Percentiles rank a stretch among this genome's conserved stretches.
These are phyloP conservation scores for Clarireedia hainanense DNA, from an alignment of 2,329 filamentous ascomycete genomes.

Conservation along the genomic window DNA sequence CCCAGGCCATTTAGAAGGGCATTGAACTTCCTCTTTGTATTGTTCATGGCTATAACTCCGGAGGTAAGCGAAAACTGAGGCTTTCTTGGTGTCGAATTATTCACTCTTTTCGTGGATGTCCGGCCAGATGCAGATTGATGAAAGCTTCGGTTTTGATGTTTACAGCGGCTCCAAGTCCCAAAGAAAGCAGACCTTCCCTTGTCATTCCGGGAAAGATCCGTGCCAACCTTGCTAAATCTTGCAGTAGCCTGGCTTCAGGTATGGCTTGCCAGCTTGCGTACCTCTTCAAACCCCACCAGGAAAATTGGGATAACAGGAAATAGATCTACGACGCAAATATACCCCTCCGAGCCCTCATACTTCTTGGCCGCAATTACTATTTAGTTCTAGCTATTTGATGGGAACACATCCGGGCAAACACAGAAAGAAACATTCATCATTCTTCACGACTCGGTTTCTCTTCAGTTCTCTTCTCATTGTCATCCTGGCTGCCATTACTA, in stretches of 20 bases:
- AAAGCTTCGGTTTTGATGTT: background rate
- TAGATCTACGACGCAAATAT: background rate
- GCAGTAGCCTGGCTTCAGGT: background rate
- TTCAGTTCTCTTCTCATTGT: conserved; percentile 22
- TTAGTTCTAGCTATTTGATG: background rate
- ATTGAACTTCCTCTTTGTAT: conserved; percentile 80
- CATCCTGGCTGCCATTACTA: conserved; percentile 24
- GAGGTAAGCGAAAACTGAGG: background rate
- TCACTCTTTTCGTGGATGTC: background rate
- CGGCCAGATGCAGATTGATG: background rate
- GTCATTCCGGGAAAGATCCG: background rate
- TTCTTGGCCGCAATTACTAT: background rate
- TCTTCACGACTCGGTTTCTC: conserved; percentile 14
- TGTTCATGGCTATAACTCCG: conserved; percentile 46
- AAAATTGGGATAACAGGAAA: conserved; percentile 7
- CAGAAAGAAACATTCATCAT: background rate
- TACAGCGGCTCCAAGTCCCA: background rate
- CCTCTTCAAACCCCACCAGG: background rate
- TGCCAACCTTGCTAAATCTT: background rate
- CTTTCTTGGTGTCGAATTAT: background rate
- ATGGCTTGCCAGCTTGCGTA: background rate
- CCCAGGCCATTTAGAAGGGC: conserved; percentile 61
- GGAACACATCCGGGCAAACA: background rate
- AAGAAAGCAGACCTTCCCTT: background rate
- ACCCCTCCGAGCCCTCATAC: background rate